phyloP scores from a whole-genome alignment of 495 filamentous ascomycete species.

The Penicillium canariense region DNA sequence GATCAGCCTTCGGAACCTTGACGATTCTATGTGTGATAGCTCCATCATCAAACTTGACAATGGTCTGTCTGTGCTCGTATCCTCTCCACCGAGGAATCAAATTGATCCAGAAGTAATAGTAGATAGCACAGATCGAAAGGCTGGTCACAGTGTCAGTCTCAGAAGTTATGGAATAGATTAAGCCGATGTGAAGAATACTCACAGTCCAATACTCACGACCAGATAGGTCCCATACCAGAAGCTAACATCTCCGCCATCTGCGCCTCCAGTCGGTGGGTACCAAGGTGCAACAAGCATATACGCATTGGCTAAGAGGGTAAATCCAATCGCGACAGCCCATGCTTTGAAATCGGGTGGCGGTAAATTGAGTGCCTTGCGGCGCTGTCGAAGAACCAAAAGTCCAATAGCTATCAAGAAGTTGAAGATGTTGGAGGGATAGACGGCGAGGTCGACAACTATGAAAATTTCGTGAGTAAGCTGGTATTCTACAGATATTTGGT shows the following conservation, averaged over 20 bases:
- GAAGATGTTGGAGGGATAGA: slow-evolving; percentile 55
- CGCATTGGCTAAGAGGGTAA: slow-evolving; percentile 52
- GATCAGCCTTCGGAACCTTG: slow-evolving; percentile 49
- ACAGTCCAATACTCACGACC: slow-evolving; percentile 56
- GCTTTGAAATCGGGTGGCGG: slow-evolving; percentile 46
- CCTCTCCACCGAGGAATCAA: slow-evolving; percentile 47
- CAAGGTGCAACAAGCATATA: slow-evolving; percentile 63
- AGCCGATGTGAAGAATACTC: slow-evolving; percentile 24
- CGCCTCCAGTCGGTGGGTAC: slow-evolving; percentile 60
- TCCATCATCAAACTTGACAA: slow-evolving; percentile 47
- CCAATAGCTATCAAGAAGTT: slow-evolving; percentile 52
- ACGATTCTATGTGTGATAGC: slow-evolving; percentile 52
- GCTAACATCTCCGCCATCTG: slow-evolving; percentile 56
- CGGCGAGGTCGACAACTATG: slow-evolving; percentile 52
- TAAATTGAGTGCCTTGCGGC: slow-evolving; percentile 46
- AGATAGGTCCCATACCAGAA: slow-evolving; percentile 68
- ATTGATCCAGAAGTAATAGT: slow-evolving; percentile 57
- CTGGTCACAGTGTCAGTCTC: slow-evolving; percentile 25
- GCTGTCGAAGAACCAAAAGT: slow-evolving; percentile 51
- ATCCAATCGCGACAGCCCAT: slow-evolving; percentile 54
- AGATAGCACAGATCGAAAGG: slow-evolving; percentile 48
- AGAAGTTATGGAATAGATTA: neutral
- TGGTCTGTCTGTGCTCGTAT: slow-evolving; percentile 54
- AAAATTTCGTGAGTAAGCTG: neutral
- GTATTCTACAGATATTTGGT: neutral